Conservation (phyloP, 164 flowering plant species). For the Piper betle region DNA sequence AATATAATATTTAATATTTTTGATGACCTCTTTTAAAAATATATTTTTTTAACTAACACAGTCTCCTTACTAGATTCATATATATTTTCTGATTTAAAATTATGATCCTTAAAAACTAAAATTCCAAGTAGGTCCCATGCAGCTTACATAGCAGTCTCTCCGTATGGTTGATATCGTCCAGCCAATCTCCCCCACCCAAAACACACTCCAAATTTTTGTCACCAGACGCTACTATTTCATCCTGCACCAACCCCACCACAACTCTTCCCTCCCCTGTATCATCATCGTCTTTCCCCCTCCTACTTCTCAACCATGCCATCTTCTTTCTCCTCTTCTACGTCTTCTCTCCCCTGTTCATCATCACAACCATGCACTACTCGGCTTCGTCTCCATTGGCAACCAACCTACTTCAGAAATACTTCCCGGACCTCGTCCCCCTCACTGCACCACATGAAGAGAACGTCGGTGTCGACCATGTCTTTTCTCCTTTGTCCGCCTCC, state of each 20-base stretch:
- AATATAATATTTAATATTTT: too few relatives aligned
- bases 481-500: slow-evolving; percentile 3
- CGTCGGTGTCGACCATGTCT: background rate
- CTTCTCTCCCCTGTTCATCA: background rate
- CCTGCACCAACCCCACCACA: background rate
- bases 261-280: background rate
- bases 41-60: too few relatives aligned
- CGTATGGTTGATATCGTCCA: background rate
- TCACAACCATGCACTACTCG: slow-evolving; percentile 3
- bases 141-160: background rate
- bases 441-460: background rate
- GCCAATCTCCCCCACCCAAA: background rate
- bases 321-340: background rate
- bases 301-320: background rate
- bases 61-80: too few relatives aligned
- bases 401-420: slow-evolving; percentile 6
- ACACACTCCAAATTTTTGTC: background rate
- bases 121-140: too few relatives aligned
- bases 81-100: too few relatives aligned
- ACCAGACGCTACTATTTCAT: background rate
- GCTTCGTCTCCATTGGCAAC: background rate
- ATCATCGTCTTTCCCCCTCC: too few relatives aligned
- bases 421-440: slow-evolving; percentile 5
- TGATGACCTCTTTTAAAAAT: too few relatives aligned
- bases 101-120: too few relatives aligned